phyloP scores from a whole-genome alignment of 306 rosid genomes.

The Geum urbanum region DNA sequence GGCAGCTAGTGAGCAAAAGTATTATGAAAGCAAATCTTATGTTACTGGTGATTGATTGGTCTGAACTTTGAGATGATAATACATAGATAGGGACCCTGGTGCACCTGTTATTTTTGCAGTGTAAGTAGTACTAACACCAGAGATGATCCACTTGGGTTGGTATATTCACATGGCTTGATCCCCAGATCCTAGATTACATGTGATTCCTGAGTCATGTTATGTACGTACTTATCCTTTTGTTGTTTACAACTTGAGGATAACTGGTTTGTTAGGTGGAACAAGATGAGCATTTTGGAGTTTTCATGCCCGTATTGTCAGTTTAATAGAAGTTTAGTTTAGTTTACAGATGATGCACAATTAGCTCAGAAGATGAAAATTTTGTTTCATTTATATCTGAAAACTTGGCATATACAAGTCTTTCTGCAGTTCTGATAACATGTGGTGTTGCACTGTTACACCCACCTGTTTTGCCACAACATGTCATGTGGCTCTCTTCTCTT shows the following conservation, averaged over 20 bases:
- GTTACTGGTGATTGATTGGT: constrained; percentile 65
- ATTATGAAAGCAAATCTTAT: constrained; percentile 60
- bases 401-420: background rate
- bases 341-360: background rate
- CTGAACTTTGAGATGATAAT: background rate
- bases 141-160: constrained; percentile 15
- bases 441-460: background rate
- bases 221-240: constrained; percentile 4
- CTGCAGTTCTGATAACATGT: background rate
- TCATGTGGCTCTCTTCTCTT: background rate
- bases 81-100: background rate
- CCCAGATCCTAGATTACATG: constrained; percentile 1
- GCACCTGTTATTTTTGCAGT: constrained; percentile 15
- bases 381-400: background rate
- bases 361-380: background rate
- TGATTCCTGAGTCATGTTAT: constrained; percentile 11
- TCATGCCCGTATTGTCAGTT: constrained; percentile 15
- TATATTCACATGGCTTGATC: constrained; percentile 3
- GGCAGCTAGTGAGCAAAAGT: constrained; percentile 76
- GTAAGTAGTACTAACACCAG: constrained; percentile 18
- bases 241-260: constrained; percentile 12
- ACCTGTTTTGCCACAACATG: background rate
- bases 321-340: background rate
- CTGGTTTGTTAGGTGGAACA: constrained; percentile 10
- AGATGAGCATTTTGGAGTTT: constrained; percentile 17